These are phyloP conservation scores for Aquilaria sinensis DNA, from an alignment of 345 rosid genomes.

Conservation along the genomic window DNA sequence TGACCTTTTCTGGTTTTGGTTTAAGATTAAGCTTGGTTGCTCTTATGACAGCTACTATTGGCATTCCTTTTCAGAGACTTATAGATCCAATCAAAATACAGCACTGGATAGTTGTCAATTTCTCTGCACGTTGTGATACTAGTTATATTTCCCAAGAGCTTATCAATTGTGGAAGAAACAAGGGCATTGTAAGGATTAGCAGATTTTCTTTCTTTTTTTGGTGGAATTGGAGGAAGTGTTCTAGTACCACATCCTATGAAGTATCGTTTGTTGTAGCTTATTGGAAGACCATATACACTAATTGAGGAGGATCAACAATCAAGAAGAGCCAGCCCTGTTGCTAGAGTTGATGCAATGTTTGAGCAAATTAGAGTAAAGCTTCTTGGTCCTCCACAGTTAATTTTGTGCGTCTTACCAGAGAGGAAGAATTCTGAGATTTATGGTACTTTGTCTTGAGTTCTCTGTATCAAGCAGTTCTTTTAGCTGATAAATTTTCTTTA, in stretches of 20 bases:
- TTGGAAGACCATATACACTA: constrained; percentile 65
- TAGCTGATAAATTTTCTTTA: not conserved
- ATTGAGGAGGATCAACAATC: constrained; percentile 66
- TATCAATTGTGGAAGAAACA: constrained; percentile 61
- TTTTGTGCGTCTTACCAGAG: constrained; percentile 79
- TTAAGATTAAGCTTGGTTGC: not conserved
- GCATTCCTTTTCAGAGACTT: constrained; percentile 43
- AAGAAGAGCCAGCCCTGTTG: constrained; percentile 42
- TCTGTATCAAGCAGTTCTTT: constrained; percentile 3
- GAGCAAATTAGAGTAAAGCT: constrained; percentile 50
- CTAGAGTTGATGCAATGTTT: constrained; percentile 78
- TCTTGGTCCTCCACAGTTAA: constrained; percentile 46
- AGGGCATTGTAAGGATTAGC: constrained; percentile 65
- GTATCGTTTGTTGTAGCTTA: constrained; percentile 32
- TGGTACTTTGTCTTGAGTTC: constrained; percentile 33
- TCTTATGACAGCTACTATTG: not conserved
- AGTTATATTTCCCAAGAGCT: constrained; percentile 70
- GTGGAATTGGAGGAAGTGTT: not conserved
- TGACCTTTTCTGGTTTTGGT: constrained; percentile 1
- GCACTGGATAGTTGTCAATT: constrained; percentile 78
- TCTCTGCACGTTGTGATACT: constrained; percentile 80
- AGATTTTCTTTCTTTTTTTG: constrained; percentile 15
- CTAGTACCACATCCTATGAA: not conserved
- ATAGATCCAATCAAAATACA: constrained; percentile 37
- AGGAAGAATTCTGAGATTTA: constrained; percentile 75